Evolutionary conservation across 441 rosid genomes (phyloP).

Genomic region (Hypseocharis bilobata): DNA sequence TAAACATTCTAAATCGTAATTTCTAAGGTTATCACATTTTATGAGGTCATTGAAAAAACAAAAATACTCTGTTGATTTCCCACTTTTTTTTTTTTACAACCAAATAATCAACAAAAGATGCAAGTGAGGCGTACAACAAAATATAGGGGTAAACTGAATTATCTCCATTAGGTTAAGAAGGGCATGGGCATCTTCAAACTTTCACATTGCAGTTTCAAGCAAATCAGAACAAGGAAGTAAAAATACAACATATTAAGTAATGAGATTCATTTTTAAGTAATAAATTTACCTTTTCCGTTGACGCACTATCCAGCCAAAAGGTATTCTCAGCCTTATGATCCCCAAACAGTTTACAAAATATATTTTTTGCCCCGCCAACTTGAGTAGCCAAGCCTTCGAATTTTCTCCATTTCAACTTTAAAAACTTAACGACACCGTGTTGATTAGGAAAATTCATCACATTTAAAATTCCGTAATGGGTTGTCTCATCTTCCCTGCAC

Average conservation of each 20-base stretch:
- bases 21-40: too few species aligned
- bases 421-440: slow-evolving; percentile 27
- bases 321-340: slow-evolving; percentile 46
- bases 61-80: background rate
- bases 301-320: slow-evolving; percentile 96
- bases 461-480: slow-evolving; percentile 26
- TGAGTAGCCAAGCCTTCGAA: slow-evolving; percentile 42
- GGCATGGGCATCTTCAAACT: too few species aligned
- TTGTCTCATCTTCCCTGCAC: slow-evolving; percentile 25
- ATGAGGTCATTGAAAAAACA: too few species aligned
- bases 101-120: slow-evolving; percentile 7
- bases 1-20: too few species aligned
- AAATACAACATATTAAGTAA: background rate
- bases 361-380: slow-evolving; percentile 72
- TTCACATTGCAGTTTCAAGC: too few species aligned
- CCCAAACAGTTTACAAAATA: slow-evolving; percentile 60
- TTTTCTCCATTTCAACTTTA: slow-evolving; percentile 79
- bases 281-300: slow-evolving; percentile 61
- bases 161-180: too few species aligned
- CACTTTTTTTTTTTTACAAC: too few species aligned
- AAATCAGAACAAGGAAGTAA: background rate
- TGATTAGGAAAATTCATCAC: slow-evolving; percentile 29
- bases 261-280: background rate
- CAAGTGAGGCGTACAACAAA: too few species aligned
- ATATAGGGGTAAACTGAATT: too few species aligned